Evolutionary conservation across 2,329 filamentous ascomycete genomes (phyloP).

Genomic region (Plenodomus tracheiphilus): DNA sequence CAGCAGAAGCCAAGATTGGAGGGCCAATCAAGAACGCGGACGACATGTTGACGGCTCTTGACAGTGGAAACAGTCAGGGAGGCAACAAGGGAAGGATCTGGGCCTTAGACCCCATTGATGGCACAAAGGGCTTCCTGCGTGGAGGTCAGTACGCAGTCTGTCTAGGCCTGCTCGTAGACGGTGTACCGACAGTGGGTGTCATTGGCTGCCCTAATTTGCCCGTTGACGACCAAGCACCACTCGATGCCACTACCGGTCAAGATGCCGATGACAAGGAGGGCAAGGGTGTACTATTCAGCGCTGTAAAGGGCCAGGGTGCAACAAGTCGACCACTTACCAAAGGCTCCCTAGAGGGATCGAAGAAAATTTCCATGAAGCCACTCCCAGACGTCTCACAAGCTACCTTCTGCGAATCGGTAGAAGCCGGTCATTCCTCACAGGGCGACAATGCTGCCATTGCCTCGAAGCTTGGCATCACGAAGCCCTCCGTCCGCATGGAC

Average conservation of each 20-base stretch:
- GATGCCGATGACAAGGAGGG: conserved; percentile 74
- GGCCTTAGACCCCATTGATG: conserved; percentile 97
- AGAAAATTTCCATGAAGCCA: conserved; percentile 77
- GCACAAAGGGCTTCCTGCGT: conserved; percentile 94
- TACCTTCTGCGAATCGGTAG: conserved; percentile 95
- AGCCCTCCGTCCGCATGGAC: conserved; percentile 91
- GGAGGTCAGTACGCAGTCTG: conserved; percentile 98
- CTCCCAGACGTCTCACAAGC: conserved; percentile 75
- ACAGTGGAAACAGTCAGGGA: conserved; percentile 67
- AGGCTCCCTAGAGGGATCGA: conserved; percentile 58
- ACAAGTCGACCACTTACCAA: conserved; percentile 72
- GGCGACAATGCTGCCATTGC: conserved; percentile 86
- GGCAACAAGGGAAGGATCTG: conserved; percentile 80
- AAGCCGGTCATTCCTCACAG: conserved; percentile 89
- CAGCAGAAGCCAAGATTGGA: conserved; percentile 69
- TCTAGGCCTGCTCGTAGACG: conserved; percentile 87
- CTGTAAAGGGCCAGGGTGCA: conserved; percentile 77
- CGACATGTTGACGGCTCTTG: conserved; percentile 62
- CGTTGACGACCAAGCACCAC: conserved; percentile 73
- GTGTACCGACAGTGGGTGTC: conserved; percentile 90
- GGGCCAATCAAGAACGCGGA: conserved; percentile 69
- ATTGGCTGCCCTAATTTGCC: conserved; percentile 95
- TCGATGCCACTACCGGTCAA: conserved; percentile 72
- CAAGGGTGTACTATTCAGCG: conserved; percentile 86
- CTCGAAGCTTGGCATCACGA: conserved; percentile 80